phyloP scores from a whole-genome alignment of 192 early-diverging fungal species.

The Backusella westeae region DNA sequence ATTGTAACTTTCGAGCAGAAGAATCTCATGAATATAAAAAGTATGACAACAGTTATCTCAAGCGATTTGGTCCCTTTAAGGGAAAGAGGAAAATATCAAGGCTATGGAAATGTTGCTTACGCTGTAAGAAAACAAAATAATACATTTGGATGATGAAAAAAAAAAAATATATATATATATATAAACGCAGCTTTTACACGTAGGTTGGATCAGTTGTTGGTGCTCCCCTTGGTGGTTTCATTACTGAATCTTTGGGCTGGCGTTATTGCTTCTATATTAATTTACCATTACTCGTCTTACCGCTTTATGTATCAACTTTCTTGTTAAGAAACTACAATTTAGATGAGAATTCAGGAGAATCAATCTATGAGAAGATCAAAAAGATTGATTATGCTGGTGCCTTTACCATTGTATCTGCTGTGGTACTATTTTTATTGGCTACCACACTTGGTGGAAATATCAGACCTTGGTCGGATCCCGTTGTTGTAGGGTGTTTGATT shows the following conservation, averaged over 20 bases:
- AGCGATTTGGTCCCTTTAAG: slow-evolving; percentile 67
- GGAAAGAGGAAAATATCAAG: slow-evolving; percentile 64
- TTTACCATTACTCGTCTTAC: slow-evolving; percentile 62
- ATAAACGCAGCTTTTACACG: not conserved
- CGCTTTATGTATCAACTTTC: slow-evolving; percentile 41
- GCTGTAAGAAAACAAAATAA: slow-evolving; percentile 13
- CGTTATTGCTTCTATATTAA: slow-evolving; percentile 79
- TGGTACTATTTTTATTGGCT: slow-evolving; percentile 45
- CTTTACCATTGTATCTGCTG: slow-evolving; percentile 32
- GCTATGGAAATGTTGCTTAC: slow-evolving; percentile 28
- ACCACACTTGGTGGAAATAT: slow-evolving; percentile 55
- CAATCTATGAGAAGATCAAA: slow-evolving; percentile 64
- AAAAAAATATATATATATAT: not conserved
- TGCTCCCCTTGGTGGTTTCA: slow-evolving; percentile 69
- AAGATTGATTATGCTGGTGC: slow-evolving; percentile 53
- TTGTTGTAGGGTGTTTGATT: slow-evolving; percentile 41
- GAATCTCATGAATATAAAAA: slow-evolving; percentile 20
- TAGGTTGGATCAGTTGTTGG: slow-evolving; percentile 58
- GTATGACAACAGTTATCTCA: slow-evolving; percentile 66
- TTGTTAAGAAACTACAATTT: slow-evolving; percentile 44
- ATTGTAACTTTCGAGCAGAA: not conserved
- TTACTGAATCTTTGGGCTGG: slow-evolving; percentile 55
- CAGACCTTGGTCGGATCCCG: slow-evolving; percentile 46
- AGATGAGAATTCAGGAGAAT: slow-evolving; percentile 18
- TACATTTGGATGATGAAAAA: not conserved